A percentile compares a stretch with the other conserved stretches of the same genome.
Evolutionary conservation across 148 eudicot species (phyloP).

Genomic region (Nepenthes mirabilis): DNA sequence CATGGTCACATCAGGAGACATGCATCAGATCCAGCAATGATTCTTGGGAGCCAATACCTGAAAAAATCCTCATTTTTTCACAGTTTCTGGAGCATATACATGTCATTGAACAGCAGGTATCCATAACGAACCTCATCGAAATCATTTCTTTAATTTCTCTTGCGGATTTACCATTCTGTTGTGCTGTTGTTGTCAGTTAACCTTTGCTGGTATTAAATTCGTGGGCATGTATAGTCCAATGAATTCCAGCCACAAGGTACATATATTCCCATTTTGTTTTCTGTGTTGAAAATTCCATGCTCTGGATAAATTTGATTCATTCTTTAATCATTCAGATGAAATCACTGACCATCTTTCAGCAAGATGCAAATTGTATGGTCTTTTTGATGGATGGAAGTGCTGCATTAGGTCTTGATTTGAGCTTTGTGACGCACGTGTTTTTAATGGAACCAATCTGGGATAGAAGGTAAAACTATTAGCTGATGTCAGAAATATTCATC

Average conservation of each 20-base stretch:
- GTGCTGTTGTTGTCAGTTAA: slow-evolving; percentile 39
- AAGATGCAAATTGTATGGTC: slow-evolving; percentile 69
- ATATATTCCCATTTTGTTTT: not conserved
- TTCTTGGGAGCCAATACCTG: slow-evolving; percentile 15
- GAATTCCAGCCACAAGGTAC: slow-evolving; percentile 60
- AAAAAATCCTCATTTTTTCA: slow-evolving; percentile 87
- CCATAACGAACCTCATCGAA: not conserved
- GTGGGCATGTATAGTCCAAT: slow-evolving; percentile 78
- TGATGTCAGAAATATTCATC: not conserved
- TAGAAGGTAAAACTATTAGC: slow-evolving; percentile 39
- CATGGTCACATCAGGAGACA: slow-evolving; percentile 10
- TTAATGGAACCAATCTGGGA: slow-evolving; percentile 99
- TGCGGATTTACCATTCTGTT: not conserved
- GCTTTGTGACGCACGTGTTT: slow-evolving; percentile 86
- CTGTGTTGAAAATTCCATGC: not conserved
- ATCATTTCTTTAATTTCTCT: slow-evolving; percentile 1
- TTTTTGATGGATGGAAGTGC: slow-evolving; percentile 99
- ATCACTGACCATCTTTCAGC: slow-evolving; percentile 62
- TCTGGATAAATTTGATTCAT: not conserved
- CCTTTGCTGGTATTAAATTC: slow-evolving; percentile 59
- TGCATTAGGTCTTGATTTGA: slow-evolving; percentile 95
- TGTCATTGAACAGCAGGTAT: slow-evolving; percentile 85
- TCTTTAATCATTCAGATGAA: slow-evolving; percentile 54
- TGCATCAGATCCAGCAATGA: slow-evolving; percentile 13
- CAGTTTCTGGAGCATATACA: slow-evolving; percentile 99